These are phyloP conservation scores for Magnaporthales sp. DNA, from an alignment of 2,329 filamentous ascomycete genomes.

Conservation along the genomic window DNA sequence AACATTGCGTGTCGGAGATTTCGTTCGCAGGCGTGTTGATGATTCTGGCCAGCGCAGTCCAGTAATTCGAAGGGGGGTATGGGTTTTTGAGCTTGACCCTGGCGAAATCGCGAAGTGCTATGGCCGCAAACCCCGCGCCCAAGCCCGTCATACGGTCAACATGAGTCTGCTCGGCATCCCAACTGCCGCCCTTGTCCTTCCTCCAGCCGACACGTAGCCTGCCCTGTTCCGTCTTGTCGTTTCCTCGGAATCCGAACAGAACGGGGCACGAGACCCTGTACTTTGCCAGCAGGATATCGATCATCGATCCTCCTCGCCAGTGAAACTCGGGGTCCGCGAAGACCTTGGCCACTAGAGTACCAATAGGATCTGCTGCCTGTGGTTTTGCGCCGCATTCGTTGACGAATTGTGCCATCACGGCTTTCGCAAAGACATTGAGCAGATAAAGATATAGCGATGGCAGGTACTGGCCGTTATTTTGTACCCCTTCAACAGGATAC, in stretches of 20 bases:
- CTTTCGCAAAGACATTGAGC: conserved; percentile 63
- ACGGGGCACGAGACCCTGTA: conserved; percentile 73
- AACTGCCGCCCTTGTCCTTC: conserved; percentile 44
- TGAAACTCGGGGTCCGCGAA: conserved; percentile 57
- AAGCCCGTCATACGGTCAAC: conserved; percentile 76
- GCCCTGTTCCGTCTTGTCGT: conserved; percentile 62
- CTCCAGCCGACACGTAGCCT: conserved; percentile 66
- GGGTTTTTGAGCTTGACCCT: conserved; percentile 61
- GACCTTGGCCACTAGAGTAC: conserved; percentile 58
- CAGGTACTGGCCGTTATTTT: conserved; percentile 34
- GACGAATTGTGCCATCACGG: conserved; percentile 55
- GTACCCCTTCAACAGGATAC: conserved; percentile 29
- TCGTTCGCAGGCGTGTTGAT: conserved; percentile 62
- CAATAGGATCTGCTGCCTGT: conserved; percentile 61
- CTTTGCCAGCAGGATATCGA: conserved; percentile 75
- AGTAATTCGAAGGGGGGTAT: conserved; percentile 73
- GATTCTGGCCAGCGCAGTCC: conserved; percentile 68
- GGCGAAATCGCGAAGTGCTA: conserved; percentile 76
- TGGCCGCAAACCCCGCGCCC: conserved; percentile 73
- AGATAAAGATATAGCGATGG: conserved; percentile 61
- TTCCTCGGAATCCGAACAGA: conserved; percentile 74
- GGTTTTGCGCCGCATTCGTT: conserved; percentile 51
- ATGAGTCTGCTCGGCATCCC: conserved; percentile 63
- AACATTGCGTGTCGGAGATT: conserved; percentile 64
- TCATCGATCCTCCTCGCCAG: conserved; percentile 57